Percentiles rank a stretch among this genome's conserved stretches.
Conservation (phyloP, 1,284 basidiomycete species). For the Cronartium quercuum region DNA sequence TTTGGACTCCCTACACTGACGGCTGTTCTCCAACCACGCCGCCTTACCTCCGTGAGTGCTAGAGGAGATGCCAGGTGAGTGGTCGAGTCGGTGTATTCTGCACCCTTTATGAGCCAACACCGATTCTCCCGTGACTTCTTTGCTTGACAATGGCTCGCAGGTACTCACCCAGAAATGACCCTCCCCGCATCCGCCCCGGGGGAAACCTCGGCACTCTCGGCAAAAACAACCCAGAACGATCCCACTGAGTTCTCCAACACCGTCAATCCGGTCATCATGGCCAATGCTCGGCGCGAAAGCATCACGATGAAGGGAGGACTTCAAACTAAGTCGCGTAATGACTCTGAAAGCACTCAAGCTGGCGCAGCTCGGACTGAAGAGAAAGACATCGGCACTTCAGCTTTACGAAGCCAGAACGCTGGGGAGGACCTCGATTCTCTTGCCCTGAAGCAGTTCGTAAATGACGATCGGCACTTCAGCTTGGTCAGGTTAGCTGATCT, state of each 20-base stretch:
- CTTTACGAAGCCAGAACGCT: neutral
- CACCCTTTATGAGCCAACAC: too few species aligned
- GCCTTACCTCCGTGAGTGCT: too few species aligned
- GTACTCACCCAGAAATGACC: slow-evolving; percentile 32
- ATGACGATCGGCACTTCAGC: slow-evolving; percentile 87
- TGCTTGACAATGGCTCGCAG: too few species aligned
- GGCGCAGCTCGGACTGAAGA: neutral
- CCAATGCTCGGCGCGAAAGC: slow-evolving; percentile 9
- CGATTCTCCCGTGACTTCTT: too few species aligned
- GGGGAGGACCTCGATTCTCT: slow-evolving; percentile 7
- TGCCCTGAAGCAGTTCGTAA: slow-evolving; percentile 69
- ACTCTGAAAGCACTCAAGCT: neutral
- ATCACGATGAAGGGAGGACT: neutral
- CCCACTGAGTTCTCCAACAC: neutral
- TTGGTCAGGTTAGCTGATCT: slow-evolving; percentile 67
- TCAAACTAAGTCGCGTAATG: neutral
- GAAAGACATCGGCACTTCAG: neutral
- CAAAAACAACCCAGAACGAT: slow-evolving; percentile 13
- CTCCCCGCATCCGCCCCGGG: slow-evolving; percentile 23
- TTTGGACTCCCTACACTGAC: too few species aligned
- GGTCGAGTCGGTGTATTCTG: too few species aligned
- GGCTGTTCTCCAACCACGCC: too few species aligned
- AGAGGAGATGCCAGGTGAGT: too few species aligned
- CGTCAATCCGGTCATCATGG: slow-evolving; percentile 20
- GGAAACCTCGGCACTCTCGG: slow-evolving; percentile 1